phyloP scores from a whole-genome alignment of 352 stramenopile species.

The Globisporangium mamillatum region DNA sequence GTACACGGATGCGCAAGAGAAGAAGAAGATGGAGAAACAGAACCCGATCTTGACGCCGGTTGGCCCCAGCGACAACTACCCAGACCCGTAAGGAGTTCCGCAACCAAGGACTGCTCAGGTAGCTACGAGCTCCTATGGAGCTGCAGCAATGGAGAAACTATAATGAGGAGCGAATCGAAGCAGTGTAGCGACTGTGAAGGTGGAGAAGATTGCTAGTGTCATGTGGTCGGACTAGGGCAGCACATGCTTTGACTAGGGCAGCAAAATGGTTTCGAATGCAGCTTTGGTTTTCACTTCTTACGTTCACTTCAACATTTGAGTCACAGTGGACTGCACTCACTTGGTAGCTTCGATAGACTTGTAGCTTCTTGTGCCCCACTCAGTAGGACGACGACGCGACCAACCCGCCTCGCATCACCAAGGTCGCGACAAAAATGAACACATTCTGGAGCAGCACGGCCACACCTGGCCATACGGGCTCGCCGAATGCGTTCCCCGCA shows the following conservation, averaged over 20 bases:
- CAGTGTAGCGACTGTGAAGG: neutral
- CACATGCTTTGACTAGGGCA: neutral
- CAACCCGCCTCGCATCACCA: slow-evolving; percentile 51
- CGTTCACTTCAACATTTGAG: neutral
- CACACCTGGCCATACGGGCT: slow-evolving; percentile 56
- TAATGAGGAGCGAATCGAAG: neutral
- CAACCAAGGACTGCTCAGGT: neutral
- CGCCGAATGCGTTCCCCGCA: slow-evolving; percentile 48
- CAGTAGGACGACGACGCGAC: slow-evolving; percentile 30
- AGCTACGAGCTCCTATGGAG: neutral
- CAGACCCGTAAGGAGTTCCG: neutral
- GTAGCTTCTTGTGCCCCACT: neutral
- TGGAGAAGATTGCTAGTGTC: neutral
- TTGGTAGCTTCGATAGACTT: neutral
- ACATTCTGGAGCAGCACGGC: slow-evolving; percentile 62
- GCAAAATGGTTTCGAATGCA: neutral
- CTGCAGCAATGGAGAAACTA: neutral
- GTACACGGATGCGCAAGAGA: slow-evolving; percentile 1
- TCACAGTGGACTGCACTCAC: neutral
- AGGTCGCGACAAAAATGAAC: slow-evolving; percentile 51
- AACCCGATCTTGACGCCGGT: slow-evolving; percentile 9
- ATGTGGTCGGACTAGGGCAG: neutral
- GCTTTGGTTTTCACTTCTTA: neutral
- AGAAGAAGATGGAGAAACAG: slow-evolving; percentile 12
- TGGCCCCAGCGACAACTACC: neutral